Evolutionary conservation across 345 rosid species (phyloP).

Genomic region (Combretum micranthum): DNA sequence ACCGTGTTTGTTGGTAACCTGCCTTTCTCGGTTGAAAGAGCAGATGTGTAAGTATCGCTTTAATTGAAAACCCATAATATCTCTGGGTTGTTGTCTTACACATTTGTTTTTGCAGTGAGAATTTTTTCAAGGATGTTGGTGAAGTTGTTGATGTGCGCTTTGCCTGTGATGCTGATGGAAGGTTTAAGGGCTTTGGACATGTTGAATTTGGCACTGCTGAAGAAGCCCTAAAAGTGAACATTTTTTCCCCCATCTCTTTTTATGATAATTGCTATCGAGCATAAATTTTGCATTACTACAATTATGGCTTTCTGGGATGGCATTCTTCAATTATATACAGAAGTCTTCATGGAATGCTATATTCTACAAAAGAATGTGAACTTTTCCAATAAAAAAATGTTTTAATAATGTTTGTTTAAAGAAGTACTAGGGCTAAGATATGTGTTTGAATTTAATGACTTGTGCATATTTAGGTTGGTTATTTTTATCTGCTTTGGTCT

Average conservation of each 20-base stretch:
- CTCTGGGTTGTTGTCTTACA: not conserved
- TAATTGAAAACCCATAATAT: too few relatives aligned
- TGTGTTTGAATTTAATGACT: not conserved
- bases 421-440: too few relatives aligned
- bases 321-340: not conserved
- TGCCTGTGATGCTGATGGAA: conserved; percentile 35
- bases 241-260: not conserved
- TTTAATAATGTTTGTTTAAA: too few relatives aligned
- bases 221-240: conserved; percentile 54
- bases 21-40: conserved; percentile 40
- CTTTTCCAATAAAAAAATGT: too few relatives aligned
- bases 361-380: too few relatives aligned
- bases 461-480: too few relatives aligned
- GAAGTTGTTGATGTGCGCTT: conserved; percentile 74
- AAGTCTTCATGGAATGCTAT: too few relatives aligned
- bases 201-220: conserved; percentile 72
- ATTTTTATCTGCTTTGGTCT: too few relatives aligned
- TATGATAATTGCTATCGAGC: not conserved
- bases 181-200: conserved; percentile 69
- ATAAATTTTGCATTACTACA: not conserved
- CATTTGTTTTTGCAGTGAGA: conserved; percentile 32
- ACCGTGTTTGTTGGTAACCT: conserved; percentile 70
- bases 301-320: not conserved
- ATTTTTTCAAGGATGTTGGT: conserved; percentile 64
- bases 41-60: conserved; percentile 54